phyloP scores from a whole-genome alignment of 208 protist species.

The Acanthamoeba triangularis region DNA sequence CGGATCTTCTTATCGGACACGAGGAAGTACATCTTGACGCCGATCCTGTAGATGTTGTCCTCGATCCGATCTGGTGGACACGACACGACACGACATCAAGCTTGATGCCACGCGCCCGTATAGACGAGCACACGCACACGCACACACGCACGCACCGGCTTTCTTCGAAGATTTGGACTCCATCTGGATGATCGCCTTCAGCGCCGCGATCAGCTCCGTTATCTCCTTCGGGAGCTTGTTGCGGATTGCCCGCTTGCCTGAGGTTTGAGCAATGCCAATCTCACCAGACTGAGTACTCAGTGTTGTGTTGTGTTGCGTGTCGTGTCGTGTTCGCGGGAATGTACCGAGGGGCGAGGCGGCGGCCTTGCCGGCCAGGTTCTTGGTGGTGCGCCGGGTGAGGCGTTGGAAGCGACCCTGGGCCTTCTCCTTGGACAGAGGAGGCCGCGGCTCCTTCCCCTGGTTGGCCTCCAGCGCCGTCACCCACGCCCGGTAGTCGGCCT shows the following conservation, averaged over 20 bases:
- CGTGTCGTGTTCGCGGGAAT: not conserved
- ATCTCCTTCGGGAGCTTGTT: not conserved
- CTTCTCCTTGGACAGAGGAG: slow-evolving; percentile 45
- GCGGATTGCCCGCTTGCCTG: slow-evolving; percentile 14
- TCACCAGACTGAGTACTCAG: too few relatives aligned
- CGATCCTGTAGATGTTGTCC: slow-evolving; percentile 35
- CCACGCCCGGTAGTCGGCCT: slow-evolving; percentile 6
- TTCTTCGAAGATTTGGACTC: slow-evolving; percentile 14
- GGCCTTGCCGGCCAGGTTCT: slow-evolving; percentile 10
- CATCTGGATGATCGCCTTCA: slow-evolving; percentile 31
- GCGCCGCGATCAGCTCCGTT: not conserved
- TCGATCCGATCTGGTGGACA: not conserved
- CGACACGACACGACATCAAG: not conserved
- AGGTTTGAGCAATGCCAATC: not conserved
- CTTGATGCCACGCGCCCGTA: not conserved
- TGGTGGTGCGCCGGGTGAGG: not conserved
- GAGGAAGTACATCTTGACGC: slow-evolving; percentile 25
- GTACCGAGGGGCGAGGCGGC: not conserved
- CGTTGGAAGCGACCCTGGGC: not conserved
- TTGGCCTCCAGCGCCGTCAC: not conserved
- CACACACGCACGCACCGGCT: not conserved
- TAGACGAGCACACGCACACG: not conserved
- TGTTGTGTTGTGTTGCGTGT: not conserved
- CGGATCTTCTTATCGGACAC: not conserved
- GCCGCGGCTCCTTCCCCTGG: not conserved